These are phyloP conservation scores for Colletotrichum incanum DNA, from an alignment of 2,329 filamentous ascomycete species.

Conservation along the genomic window DNA sequence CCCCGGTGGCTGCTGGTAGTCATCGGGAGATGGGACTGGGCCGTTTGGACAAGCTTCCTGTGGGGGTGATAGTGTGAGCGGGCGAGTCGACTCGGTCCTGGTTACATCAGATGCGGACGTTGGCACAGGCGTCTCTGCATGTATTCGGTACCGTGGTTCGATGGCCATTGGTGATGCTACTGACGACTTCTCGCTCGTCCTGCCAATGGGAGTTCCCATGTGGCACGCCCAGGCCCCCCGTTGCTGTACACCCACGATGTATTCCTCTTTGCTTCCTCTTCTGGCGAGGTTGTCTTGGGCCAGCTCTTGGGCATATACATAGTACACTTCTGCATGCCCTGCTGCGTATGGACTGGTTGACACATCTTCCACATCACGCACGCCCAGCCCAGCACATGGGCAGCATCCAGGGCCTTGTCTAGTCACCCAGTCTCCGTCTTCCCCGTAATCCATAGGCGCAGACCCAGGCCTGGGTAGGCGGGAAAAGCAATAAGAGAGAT, in stretches of 20 bases:
- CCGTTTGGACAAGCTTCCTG: conserved; percentile 42
- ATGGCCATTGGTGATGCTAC: conserved; percentile 9
- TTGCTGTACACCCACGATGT: conserved; percentile 4
- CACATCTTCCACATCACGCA: conserved; percentile 35
- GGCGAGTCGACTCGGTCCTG: conserved; percentile 10
- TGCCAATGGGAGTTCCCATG: conserved; percentile 4
- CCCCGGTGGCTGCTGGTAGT: conserved; percentile 34
- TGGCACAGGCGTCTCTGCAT: conserved; percentile 10
- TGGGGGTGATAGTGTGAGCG: conserved; percentile 23
- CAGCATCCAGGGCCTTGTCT: conserved; percentile 24
- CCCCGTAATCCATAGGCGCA: conserved; percentile 27
- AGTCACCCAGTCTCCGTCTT: conserved; percentile 27
- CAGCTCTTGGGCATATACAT: conserved; percentile 3
- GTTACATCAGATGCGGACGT: conserved; percentile 29
- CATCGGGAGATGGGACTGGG: conserved; percentile 37
- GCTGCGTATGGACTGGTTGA: conserved; percentile 9
- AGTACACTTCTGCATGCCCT: conserved; percentile 5
- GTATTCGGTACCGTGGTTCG: conserved; percentile 27
- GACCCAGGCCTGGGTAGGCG: conserved; percentile 9
- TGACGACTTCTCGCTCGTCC: not conserved
- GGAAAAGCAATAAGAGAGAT: conserved; percentile 23
- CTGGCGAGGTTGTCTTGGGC: not conserved
- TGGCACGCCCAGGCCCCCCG: not conserved
- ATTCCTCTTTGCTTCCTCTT: not conserved
- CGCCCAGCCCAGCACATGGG: conserved; percentile 23